phyloP scores from a whole-genome alignment of 2,329 filamentous ascomycete species.

The Microascus cirrosus region DNA sequence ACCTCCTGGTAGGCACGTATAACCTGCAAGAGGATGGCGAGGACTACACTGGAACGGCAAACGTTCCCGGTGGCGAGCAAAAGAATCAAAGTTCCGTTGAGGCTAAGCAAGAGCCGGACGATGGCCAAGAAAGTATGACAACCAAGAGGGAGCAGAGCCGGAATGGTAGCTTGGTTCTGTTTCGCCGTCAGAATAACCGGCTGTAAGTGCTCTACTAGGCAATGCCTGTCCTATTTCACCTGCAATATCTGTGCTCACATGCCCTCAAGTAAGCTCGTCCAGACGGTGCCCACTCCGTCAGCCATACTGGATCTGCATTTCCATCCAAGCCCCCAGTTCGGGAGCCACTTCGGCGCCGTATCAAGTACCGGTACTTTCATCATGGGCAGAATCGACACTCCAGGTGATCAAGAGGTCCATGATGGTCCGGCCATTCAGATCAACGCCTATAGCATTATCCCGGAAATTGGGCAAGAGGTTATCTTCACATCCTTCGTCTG shows the following conservation, averaged over 20 bases:
- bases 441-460: slow-evolving; percentile 31
- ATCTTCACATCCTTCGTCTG: slow-evolving; percentile 66
- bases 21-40: slow-evolving; percentile 46
- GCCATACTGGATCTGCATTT: slow-evolving; percentile 85
- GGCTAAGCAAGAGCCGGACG: slow-evolving; percentile 10
- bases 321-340: slow-evolving; percentile 37
- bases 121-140: slow-evolving; percentile 12
- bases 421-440: slow-evolving; percentile 19
- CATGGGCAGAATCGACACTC: slow-evolving; percentile 45
- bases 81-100: slow-evolving; percentile 8
- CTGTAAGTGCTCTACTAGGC: background rate
- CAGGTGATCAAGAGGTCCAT: slow-evolving; percentile 14
- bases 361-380: slow-evolving; percentile 65
- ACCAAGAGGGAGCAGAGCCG: slow-evolving; percentile 44
- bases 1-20: slow-evolving; percentile 79
- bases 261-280: slow-evolving; percentile 35
- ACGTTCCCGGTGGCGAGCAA: slow-evolving; percentile 11
- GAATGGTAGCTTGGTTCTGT: slow-evolving; percentile 64
- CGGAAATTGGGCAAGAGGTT: slow-evolving; percentile 41
- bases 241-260: background rate
- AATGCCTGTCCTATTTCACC: no score
- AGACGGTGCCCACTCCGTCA: slow-evolving; percentile 52
- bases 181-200: slow-evolving; percentile 28
- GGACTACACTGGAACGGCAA: background rate
- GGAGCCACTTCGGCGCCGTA: slow-evolving; percentile 57